Conservation (phyloP, 768 basidiomycete genomes). For the Pleurotus platypus region DNA sequence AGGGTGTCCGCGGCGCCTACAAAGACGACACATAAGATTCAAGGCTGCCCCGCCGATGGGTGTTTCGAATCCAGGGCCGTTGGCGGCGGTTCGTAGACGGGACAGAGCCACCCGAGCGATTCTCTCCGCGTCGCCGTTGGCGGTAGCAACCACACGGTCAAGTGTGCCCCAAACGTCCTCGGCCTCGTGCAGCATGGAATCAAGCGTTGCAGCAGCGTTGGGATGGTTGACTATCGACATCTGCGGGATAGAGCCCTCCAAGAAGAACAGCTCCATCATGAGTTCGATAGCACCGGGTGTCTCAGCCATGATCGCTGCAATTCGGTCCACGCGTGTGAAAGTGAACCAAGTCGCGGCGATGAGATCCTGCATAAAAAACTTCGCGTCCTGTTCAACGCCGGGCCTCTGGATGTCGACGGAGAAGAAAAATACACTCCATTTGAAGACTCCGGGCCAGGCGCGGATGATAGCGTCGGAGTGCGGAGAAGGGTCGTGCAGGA, state of each 20-base stretch:
- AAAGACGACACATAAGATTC: slow-evolving; percentile 29
- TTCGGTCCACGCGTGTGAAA: slow-evolving; percentile 21
- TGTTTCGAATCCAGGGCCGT: slow-evolving; percentile 14
- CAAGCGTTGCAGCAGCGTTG: slow-evolving; percentile 24
- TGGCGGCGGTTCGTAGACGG: slow-evolving; percentile 21
- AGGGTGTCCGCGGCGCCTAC: slow-evolving; percentile 20
- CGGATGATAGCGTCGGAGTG: slow-evolving; percentile 19
- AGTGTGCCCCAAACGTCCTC: slow-evolving; percentile 13
- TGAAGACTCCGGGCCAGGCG: slow-evolving; percentile 32
- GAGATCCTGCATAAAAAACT: slow-evolving; percentile 23
- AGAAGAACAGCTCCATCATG: slow-evolving; percentile 29
- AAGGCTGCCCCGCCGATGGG: slow-evolving; percentile 19
- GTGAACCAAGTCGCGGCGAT: slow-evolving; percentile 25
- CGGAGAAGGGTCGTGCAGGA: slow-evolving; percentile 16
- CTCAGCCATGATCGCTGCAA: slow-evolving; percentile 23
- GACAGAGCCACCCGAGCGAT: slow-evolving; percentile 25
- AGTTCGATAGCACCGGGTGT: slow-evolving; percentile 30
- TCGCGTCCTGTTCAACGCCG: slow-evolving; percentile 11
- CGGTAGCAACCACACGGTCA: slow-evolving; percentile 24
- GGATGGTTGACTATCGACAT: slow-evolving; percentile 19
- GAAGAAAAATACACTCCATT: slow-evolving; percentile 32
- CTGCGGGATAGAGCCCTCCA: slow-evolving; percentile 22
- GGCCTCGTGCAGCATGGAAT: slow-evolving; percentile 21
- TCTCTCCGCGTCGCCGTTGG: slow-evolving; percentile 22
- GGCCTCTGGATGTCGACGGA: slow-evolving; percentile 18